Percentiles rank a stretch among this genome's conserved stretches.
Evolutionary conservation across 2,329 filamentous ascomycete genomes (phyloP).

Genomic region (Didymella keratinophila): DNA sequence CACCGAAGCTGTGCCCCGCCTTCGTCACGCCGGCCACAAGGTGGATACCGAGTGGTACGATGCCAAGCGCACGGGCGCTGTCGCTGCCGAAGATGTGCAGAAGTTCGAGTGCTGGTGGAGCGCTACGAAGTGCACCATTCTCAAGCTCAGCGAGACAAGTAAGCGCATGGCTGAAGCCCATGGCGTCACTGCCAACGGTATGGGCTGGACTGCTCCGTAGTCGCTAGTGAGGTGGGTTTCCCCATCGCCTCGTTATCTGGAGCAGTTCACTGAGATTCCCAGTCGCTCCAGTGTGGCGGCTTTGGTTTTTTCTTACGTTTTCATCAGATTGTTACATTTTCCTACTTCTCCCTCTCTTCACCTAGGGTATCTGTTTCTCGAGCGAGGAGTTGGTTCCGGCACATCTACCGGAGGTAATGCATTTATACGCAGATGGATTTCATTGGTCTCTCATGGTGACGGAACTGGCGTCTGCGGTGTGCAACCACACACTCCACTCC

Average conservation of each 20-base stretch:
- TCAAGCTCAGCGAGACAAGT: slow-evolving; percentile 43
- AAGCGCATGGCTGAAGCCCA: slow-evolving; percentile 36
- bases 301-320: slow-evolving; percentile 13
- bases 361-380: slow-evolving; percentile 21
- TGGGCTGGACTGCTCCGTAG: slow-evolving; percentile 49
- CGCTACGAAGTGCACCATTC: slow-evolving; percentile 45
- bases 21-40: slow-evolving; percentile 51
- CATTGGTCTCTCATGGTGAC: slow-evolving; percentile 19
- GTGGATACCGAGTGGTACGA: slow-evolving; percentile 48
- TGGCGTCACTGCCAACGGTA: slow-evolving; percentile 39
- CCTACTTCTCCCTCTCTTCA: slow-evolving; percentile 12
- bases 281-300: slow-evolving; percentile 8
- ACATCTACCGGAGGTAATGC: slow-evolving; percentile 24
- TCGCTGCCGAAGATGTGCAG: slow-evolving; percentile 33
- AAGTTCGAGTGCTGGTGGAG: slow-evolving; percentile 53
- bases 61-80: slow-evolving; percentile 32
- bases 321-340: slow-evolving; percentile 13
- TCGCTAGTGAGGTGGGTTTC: slow-evolving; percentile 40
- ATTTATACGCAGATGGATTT: slow-evolving; percentile 27
- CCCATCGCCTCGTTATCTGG: slow-evolving; percentile 14
- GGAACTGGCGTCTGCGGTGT: slow-evolving; percentile 21
- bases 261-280: slow-evolving; percentile 19
- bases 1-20: slow-evolving; percentile 52
- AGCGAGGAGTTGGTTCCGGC: slow-evolving; percentile 37
- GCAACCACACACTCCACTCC: slow-evolving; percentile 12